Conservation (phyloP, 306 rosid genomes). For the Quercus gilva region DNA sequence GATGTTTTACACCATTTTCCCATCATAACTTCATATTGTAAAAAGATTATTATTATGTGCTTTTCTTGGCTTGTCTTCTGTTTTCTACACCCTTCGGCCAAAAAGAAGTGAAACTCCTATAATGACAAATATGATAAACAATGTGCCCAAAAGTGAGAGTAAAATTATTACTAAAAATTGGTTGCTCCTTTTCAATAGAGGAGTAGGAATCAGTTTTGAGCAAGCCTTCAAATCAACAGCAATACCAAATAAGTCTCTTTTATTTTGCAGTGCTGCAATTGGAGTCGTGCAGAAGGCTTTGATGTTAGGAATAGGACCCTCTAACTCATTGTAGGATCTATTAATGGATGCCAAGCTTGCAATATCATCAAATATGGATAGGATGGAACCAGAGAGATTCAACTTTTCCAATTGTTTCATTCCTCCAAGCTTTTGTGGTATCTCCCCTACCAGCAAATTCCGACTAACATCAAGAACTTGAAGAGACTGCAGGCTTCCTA, state of each 20-base stretch:
- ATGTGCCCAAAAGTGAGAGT: not conserved
- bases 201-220: not conserved
- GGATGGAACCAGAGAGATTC: conserved; percentile 26
- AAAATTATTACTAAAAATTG: not conserved
- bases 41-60: not conserved
- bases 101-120: not conserved
- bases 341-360: not conserved
- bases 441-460: conserved; percentile 17
- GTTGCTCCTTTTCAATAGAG: not conserved
- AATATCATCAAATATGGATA: not conserved
- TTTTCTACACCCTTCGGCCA: not conserved
- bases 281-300: not conserved
- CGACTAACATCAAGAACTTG: conserved; percentile 41
- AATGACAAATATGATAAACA: not conserved
- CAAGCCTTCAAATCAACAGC: too few species aligned
- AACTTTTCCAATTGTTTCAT: conserved; percentile 24
- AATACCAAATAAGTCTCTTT: not conserved
- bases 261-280: not conserved
- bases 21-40: not conserved
- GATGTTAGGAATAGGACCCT: not conserved
- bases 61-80: not conserved
- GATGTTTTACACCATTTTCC: conserved; percentile 12
- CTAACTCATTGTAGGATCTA: conserved; percentile 12
- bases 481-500: conserved; percentile 17
- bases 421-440: conserved; percentile 34